Base-by-base conservation (phyloP, 2,329 filamentous ascomycete species). In the Ceratocystiopsis brevicomis region DNA sequence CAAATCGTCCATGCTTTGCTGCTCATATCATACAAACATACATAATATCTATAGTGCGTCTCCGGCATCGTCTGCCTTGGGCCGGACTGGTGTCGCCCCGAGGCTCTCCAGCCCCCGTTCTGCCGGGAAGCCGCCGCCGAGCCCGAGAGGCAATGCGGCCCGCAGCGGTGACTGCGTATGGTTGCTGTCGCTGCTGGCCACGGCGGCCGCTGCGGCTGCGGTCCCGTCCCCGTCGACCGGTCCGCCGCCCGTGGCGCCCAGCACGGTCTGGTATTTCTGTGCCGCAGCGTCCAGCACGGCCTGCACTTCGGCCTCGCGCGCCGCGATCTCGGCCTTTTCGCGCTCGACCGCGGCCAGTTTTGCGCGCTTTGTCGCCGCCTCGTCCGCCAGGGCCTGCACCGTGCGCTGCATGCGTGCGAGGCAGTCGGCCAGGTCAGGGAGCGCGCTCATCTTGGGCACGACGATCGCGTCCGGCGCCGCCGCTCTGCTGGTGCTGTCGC, bases 261-360 rank as follows among this genome's bases (percentile, higher is more conserved):
- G 58, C 0, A 59, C 61, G 15, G 65, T 59, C 46, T 68, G 63
- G 40, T 71, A 71, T 48, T 68, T 69, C 47, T 82, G 76, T 0
- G 83, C 86, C 0, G 85, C 83, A 56, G 90, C 79, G 55, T 85
- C 79, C 42, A 96, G 63, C 44, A 92, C 62, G 17, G 70, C 68
- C 59, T 95, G 87, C 0, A 95, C 80, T 57, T 90, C 82, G 6
- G 66, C 69, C 59, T 94, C 82, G 45, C 85, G 68, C 48, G 69
- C 66, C 5, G 70, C 60, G 37, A 94, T 69, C 30, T 81, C 72
- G 4, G 66, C 62, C 53, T 78, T 82, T 56, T 92, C 83, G 46
- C 66, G 65, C 50, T 74, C 69, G 40, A 87, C 61, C 39, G 73
- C 74, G 51, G 77, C 72, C 55, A 90, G 73, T 47, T 71, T 68